These are phyloP conservation scores for Amanita rimosa DNA, from an alignment of 768 basidiomycete species.

Conservation along the genomic window DNA sequence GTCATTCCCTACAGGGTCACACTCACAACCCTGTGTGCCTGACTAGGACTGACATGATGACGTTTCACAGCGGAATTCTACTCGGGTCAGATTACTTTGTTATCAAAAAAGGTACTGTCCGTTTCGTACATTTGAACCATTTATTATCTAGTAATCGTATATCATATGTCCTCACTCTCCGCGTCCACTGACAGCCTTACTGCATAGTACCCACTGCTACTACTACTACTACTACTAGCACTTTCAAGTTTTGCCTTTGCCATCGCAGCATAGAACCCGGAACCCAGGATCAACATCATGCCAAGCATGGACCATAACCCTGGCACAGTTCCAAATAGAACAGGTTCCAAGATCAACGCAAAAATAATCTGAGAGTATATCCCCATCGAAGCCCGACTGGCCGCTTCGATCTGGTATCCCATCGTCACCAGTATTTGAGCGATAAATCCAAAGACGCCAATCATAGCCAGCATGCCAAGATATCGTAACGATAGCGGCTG, in stretches of 20 bases:
- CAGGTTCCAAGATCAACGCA: not conserved
- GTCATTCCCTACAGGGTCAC: no score
- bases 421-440: conserved; percentile 32
- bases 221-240: no score
- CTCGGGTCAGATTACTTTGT: no score
- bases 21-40: no score
- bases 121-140: no score
- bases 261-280: conserved; percentile 1
- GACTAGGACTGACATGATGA: no score
- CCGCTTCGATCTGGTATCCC: conserved; percentile 52
- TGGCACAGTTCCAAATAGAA: not conserved
- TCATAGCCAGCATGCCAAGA: conserved; percentile 35
- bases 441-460: conserved; percentile 40
- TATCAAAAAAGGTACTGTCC: no score
- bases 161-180: no score
- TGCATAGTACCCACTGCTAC: no score
- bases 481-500: conserved; percentile 28
- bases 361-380: conserved; percentile 26
- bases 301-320: not conserved
- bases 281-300: not conserved
- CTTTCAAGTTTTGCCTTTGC: not conserved
- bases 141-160: no score
- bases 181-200: no score
- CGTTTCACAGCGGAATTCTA: no score
- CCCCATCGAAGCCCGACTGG: conserved; percentile 46